Conservation (phyloP, 805 yeast genomes). For the Myxozyma melibiosi region DNA sequence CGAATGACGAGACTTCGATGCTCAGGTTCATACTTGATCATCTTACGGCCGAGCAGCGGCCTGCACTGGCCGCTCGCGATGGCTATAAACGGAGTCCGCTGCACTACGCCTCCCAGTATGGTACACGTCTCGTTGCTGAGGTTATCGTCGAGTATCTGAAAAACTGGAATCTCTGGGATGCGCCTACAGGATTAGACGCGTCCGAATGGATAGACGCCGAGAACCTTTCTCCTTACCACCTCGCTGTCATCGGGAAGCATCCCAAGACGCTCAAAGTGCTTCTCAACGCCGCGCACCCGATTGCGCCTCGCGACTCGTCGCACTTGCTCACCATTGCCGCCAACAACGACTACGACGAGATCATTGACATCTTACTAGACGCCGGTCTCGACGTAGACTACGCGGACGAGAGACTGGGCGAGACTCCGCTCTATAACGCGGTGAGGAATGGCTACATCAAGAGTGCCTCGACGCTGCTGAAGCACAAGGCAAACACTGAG, state of each 20-base stretch:
- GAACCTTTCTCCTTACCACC: slow-evolving; percentile 74
- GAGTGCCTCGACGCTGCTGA: slow-evolving; percentile 58
- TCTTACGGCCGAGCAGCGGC: slow-evolving; percentile 56
- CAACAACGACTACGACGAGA: slow-evolving; percentile 60
- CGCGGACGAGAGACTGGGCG: slow-evolving; percentile 63
- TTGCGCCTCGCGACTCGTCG: slow-evolving; percentile 57
- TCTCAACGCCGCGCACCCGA: slow-evolving; percentile 47
- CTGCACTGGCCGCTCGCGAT: slow-evolving; percentile 66
- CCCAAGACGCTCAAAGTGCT: slow-evolving; percentile 70
- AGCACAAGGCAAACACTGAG: slow-evolving; percentile 72
- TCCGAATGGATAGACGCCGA: slow-evolving; percentile 61
- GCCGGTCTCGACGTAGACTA: slow-evolving; percentile 67
- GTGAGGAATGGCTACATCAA: slow-evolving; percentile 60
- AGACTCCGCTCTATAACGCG: slow-evolving; percentile 83
- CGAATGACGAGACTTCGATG: slow-evolving; percentile 61
- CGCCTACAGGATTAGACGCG: slow-evolving; percentile 33
- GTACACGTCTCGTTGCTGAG: slow-evolving; percentile 64
- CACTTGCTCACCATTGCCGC: slow-evolving; percentile 70
- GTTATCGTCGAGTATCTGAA: slow-evolving; percentile 58
- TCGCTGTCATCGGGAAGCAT: slow-evolving; percentile 81
- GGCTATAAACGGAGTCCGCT: slow-evolving; percentile 80
- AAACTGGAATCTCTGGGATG: slow-evolving; percentile 52
- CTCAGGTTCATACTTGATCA: slow-evolving; percentile 60
- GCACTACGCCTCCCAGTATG: slow-evolving; percentile 88
- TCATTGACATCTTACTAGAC: slow-evolving; percentile 56